Evolutionary conservation across 768 basidiomycete genomes (phyloP).

Genomic region (Termitomyces sp.): DNA sequence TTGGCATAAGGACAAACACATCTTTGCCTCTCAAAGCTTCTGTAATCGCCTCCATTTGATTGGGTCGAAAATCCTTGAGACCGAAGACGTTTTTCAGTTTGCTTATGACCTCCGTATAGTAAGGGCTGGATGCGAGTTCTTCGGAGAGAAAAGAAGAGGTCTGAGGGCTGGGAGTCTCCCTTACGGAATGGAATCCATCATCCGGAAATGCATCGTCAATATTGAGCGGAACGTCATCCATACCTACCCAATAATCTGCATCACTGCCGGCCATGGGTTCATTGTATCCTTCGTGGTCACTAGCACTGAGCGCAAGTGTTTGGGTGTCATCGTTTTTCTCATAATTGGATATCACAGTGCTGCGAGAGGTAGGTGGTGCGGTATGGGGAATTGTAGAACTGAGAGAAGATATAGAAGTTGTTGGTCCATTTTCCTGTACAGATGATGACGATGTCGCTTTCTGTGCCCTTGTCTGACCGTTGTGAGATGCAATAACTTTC

Average conservation of each 20-base stretch:
- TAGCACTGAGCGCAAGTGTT: background rate
- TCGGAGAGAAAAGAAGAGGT: slow-evolving; percentile 13
- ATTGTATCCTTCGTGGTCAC: slow-evolving; percentile 11
- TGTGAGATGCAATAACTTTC: slow-evolving; percentile 26
- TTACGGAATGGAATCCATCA: slow-evolving; percentile 12
- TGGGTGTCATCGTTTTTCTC: background rate
- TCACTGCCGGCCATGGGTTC: slow-evolving; percentile 34
- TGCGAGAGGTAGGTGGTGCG: background rate
- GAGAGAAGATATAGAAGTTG: background rate
- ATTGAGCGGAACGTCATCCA: slow-evolving; percentile 38
- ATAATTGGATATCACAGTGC: background rate
- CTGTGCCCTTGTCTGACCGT: background rate
- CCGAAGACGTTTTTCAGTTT: slow-evolving; percentile 60
- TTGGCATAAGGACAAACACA: slow-evolving; percentile 95
- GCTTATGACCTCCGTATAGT: slow-evolving; percentile 48
- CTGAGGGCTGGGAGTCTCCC: slow-evolving; percentile 11
- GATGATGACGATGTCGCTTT: background rate
- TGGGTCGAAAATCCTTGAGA: slow-evolving; percentile 65
- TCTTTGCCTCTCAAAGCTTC: slow-evolving; percentile 78
- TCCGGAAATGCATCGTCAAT: slow-evolving; percentile 24
- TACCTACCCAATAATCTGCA: slow-evolving; percentile 43
- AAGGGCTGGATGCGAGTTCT: slow-evolving; percentile 17
- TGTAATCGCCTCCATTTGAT: slow-evolving; percentile 86
- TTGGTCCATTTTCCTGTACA: background rate
- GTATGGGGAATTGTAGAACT: background rate